A percentile compares a stretch with the other conserved stretches of the same genome.
Conservation (phyloP, 2,329 filamentous ascomycete species). For the Dothistroma pini region DNA sequence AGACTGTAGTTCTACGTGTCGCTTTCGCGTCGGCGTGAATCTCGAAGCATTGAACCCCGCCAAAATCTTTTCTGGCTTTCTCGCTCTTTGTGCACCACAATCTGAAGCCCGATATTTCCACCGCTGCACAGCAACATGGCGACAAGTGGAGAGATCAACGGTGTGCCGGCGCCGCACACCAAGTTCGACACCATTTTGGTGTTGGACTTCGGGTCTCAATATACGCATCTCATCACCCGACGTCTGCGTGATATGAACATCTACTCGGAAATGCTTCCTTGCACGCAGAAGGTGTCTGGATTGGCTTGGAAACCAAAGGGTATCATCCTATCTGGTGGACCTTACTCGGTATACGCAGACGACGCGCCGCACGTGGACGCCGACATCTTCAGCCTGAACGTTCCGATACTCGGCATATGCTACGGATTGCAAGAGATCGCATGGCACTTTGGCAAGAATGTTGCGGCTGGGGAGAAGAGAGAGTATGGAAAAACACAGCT, state of each 20-base stretch:
- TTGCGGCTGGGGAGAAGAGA: conserved; percentile 62
- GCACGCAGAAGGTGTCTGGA: conserved; percentile 75
- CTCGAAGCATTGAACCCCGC: not conserved
- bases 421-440: conserved; percentile 70
- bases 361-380: conserved; percentile 77
- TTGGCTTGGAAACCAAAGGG: conserved; percentile 77
- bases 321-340: conserved; percentile 71
- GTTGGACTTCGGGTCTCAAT: conserved; percentile 69
- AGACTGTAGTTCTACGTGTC: not conserved
- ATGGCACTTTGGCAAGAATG: conserved; percentile 64
- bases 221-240: conserved; percentile 70
- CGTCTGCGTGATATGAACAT: conserved; percentile 74
- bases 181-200: conserved; percentile 66
- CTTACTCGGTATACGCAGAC: conserved; percentile 76
- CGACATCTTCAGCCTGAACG: conserved; percentile 70
- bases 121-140: conserved; percentile 23
- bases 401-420: conserved; percentile 61
- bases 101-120: not conserved
- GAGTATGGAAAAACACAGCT: conserved; percentile 72
- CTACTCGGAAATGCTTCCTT: conserved; percentile 84
- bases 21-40: not conserved
- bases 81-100: not conserved
- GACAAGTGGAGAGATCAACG: conserved; percentile 33
- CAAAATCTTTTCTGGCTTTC: not conserved
- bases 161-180: conserved; percentile 45